phyloP scores from a whole-genome alignment of 768 basidiomycete species.

The Tulasnella sp. region DNA sequence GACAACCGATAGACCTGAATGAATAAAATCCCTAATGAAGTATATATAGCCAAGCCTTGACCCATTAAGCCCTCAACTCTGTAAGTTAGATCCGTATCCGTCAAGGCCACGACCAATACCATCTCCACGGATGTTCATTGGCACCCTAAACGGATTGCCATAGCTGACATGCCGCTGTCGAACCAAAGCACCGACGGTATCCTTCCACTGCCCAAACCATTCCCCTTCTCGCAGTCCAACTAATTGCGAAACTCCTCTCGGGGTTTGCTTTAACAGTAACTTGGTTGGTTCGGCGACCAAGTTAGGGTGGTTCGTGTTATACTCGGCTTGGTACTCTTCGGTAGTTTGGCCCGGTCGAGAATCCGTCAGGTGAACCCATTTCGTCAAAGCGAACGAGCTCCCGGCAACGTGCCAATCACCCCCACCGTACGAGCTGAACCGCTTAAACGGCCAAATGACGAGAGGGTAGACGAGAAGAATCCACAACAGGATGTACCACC shows the following conservation, averaged over 20 bases:
- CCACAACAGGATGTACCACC: conserved; percentile 64
- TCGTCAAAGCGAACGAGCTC: conserved; percentile 14
- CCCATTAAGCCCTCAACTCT: background rate
- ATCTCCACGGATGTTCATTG: background rate
- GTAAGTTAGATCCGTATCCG: background rate
- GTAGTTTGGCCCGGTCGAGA: conserved; percentile 19
- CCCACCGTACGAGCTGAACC: conserved; percentile 58
- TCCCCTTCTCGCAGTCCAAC: conserved; percentile 62
- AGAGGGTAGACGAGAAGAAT: conserved; percentile 61
- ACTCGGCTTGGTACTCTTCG: conserved; percentile 5
- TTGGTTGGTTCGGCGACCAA: background rate
- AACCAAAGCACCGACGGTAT: conserved; percentile 55
- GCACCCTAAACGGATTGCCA: conserved; percentile 6
- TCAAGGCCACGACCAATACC: conserved; percentile 8
- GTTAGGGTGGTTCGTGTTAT: background rate
- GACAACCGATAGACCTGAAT: background rate
- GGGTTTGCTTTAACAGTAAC: conserved; percentile 27
- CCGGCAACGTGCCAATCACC: conserved; percentile 47
- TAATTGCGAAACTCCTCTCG: conserved; percentile 31
- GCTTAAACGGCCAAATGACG: conserved; percentile 70
- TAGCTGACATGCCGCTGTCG: conserved; percentile 21
- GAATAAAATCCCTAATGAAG: background rate
- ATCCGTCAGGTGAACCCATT: conserved; percentile 19
- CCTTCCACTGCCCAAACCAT: conserved; percentile 76
- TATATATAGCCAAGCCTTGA: background rate